phyloP scores from a whole-genome alignment of 306 rosid genomes.

The Vigna hirtella region DNA sequence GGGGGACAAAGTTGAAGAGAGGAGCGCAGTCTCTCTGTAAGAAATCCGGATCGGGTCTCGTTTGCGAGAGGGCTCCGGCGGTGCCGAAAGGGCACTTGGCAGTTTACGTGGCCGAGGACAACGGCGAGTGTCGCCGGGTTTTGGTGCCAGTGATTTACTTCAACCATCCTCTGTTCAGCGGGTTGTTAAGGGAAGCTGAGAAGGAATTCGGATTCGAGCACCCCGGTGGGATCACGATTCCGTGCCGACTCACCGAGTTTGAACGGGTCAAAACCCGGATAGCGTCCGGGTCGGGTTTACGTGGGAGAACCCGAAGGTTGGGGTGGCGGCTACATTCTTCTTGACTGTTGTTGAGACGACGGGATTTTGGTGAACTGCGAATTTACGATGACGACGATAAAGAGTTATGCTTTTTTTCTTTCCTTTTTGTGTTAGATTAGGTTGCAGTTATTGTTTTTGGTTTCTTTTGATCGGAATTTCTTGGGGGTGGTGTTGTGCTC shows the following conservation, averaged over 20 bases:
- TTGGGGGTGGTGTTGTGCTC: neutral
- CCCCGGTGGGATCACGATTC: slow-evolving; percentile 86
- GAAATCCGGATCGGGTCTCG: slow-evolving; percentile 48
- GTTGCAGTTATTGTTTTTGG: neutral
- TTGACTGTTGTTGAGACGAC: neutral
- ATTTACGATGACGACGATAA: slow-evolving; percentile 44
- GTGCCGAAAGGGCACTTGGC: slow-evolving; percentile 93
- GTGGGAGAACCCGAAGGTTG: slow-evolving; percentile 37
- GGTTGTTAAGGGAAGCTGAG: slow-evolving; percentile 77
- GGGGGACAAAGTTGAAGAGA: slow-evolving; percentile 63
- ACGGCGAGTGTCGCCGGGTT: slow-evolving; percentile 75
- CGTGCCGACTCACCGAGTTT: slow-evolving; percentile 77
- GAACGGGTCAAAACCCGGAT: slow-evolving; percentile 80
- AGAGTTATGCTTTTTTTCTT: neutral
- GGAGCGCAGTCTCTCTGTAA: slow-evolving; percentile 62
- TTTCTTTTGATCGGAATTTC: neutral
- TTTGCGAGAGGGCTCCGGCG: slow-evolving; percentile 1
- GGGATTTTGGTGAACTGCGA: neutral
- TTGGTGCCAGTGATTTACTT: slow-evolving; percentile 91
- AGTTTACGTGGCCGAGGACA: slow-evolving; percentile 83
- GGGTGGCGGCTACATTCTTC: slow-evolving; percentile 47
- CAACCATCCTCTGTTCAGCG: slow-evolving; percentile 85
- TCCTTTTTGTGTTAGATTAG: neutral
- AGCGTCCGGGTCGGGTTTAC: slow-evolving; percentile 54
- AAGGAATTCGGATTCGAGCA: slow-evolving; percentile 77